Conservation (phyloP, 2,329 filamentous ascomycete species). For the Penicillium sumatraense region DNA sequence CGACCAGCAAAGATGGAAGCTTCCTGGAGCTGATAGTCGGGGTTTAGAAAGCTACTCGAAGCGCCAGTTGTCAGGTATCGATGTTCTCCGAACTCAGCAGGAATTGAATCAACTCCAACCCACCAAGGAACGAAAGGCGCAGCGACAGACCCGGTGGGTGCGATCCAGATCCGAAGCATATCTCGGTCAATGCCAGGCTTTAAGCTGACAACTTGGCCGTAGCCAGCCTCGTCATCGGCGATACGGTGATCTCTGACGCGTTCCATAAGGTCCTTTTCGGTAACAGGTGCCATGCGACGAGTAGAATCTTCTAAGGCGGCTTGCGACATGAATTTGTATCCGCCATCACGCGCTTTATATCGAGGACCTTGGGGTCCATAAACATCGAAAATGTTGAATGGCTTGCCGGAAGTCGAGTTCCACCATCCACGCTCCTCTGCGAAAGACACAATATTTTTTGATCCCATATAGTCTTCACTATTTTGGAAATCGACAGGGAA, state of each 20-base stretch:
- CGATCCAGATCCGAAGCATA: not conserved
- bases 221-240: not conserved
- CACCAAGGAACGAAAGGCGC: not conserved
- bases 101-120: not conserved
- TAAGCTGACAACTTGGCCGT: not conserved
- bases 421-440: not conserved
- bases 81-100: not conserved
- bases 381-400: slow-evolving; percentile 1
- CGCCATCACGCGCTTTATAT: not conserved
- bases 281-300: not conserved
- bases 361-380: not conserved
- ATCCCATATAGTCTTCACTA: not conserved
- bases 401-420: not conserved
- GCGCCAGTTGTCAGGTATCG: not conserved
- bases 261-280: not conserved
- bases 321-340: not conserved
- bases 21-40: not conserved
- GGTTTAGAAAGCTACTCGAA: not conserved
- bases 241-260: not conserved
- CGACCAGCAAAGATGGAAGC: not conserved
- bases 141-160: not conserved
- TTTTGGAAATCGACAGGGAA: not conserved
- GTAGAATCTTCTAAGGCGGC: not conserved
- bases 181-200: not conserved
- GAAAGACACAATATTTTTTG: not conserved